Base-by-base conservation (phyloP, 805 yeast species). In the Scheffersomyces spartinae region DNA sequence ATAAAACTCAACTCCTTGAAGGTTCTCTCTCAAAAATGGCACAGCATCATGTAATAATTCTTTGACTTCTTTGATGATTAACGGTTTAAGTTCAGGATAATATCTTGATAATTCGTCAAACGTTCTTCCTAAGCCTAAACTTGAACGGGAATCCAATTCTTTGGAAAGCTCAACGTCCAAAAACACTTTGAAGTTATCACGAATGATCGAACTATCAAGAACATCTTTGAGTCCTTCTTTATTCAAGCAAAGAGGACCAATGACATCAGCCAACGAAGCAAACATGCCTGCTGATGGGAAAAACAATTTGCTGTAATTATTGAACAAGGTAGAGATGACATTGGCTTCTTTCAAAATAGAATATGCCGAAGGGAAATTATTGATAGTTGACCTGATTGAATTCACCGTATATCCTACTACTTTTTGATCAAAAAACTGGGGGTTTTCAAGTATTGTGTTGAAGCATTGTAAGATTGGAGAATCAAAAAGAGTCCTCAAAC, bases 311-410 rank as follows among this genome's bases (percentile, higher is more conserved):
- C 61, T 63, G 41, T 78, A 76, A 24, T 74, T 63, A 7, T 64
- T 63, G 25, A 85, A 47, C 18, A 85, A 62, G 2, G 70, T 55
- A 24, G 77, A 78, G 18, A 86, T 71, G 1, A 81, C 71, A 1
- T 71, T 69, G 0, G 93, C 77, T 45, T 86, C 97, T 20, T 71
- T 74, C 36, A 86, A 60, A 21, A 86, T 74, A 2, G 79, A 65
- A 41, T 67, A 86, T 3, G 94, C 82, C 1, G 95, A 84, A 6
- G 96, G 95, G 40, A 88, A 96, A 36, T 78, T 80, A 44, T 86
- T 88, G 15, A 86, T 73, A 31, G 84, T 81, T 8, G 67, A 66
- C 20, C 77, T 67, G 12, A 84, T 63, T 8, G 76, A 67, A 32
- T 72, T 76, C 18, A 86, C 46, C 0, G 81, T 65, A 13, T 69